Evolutionary conservation across 176 grass and related monocot species (phyloP), one percentile per base, ranked within the genome.

Genomic region (Pharus latifolius): DNA sequence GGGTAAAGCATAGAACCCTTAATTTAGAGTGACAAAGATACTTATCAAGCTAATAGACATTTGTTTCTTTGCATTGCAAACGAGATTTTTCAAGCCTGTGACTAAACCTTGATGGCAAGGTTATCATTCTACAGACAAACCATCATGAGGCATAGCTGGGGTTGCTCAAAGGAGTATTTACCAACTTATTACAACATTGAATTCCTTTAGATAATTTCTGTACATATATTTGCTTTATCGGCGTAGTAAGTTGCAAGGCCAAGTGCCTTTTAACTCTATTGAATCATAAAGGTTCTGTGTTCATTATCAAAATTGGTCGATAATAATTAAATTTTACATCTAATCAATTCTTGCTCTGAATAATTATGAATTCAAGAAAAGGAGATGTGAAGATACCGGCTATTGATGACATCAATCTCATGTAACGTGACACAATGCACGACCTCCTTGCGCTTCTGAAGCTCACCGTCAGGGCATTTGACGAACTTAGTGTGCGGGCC

Each of bases 371-470:
- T 2, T 58, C 2, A 48, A 17, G 14, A 23, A 13, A 77, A 73
- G 64, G 70, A 15, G 45, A 1, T 45, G 50, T n/a, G 48, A 23
- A 67, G 10, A 76, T 49, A 94, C 95, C 95, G 74, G 81, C 90
- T 99, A 75, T 99, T 94, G 67, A 99, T 99, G 68, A 99, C 95
- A 74, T 99, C 95, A 44, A 99, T 99, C 78, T 99, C 95, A 72
- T 94, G 95, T 46, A 94, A 81, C 28, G 90, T 88, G 24, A 99
- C 90, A 44, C 95, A 99, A 47, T 99, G 95, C 71, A 99, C 90
- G 2, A 99, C 90, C 82, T 99, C 95, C 81, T 91, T 94, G 67
- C 95, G 83, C 78, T 99, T 99, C 79, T 99, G 90, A 15, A 99
- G 75, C 72, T 99, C 95, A 3, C 95, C 95, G 34, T 99, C 95